A percentile compares a stretch with the other conserved stretches of the same genome.
Conservation (phyloP, 2,329 filamentous ascomycete genomes). For the Fusarium heterosporum region DNA sequence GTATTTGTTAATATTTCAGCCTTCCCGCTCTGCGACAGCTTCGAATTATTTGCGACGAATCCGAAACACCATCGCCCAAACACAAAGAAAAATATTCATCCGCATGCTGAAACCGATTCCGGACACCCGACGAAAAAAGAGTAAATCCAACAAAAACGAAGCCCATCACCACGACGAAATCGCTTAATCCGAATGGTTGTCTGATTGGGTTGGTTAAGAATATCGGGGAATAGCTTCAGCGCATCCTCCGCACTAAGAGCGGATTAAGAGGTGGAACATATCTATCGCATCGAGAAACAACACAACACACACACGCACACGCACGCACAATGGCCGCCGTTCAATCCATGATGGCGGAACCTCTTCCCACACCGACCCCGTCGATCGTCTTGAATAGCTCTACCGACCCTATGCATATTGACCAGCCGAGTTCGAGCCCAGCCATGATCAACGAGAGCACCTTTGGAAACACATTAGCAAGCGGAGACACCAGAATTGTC, state of each 20-base stretch:
- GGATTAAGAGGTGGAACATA: conserved; percentile 19
- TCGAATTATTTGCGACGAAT: conserved; percentile 11
- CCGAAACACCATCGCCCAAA: conserved; percentile 3
- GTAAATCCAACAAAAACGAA: background rate
- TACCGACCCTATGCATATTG: conserved; percentile 51
- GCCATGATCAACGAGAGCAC: conserved; percentile 53
- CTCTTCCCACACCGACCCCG: conserved; percentile 48
- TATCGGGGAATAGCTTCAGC: conserved; percentile 25
- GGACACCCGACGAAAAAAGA: background rate
- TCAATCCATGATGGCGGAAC: conserved; percentile 52
- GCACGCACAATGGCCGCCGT: conserved; percentile 53
- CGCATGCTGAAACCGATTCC: conserved; percentile 8
- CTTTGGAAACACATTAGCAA: conserved; percentile 60
- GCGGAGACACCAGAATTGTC: conserved; percentile 69
- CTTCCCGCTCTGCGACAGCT: background rate
- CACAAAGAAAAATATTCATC: background rate
- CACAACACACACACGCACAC: too few relatives aligned
- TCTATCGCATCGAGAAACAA: conserved; percentile 1
- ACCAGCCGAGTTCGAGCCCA: conserved; percentile 52
- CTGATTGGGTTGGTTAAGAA: conserved; percentile 19
- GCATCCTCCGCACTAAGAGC: conserved; percentile 12
- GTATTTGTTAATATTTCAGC: conserved; percentile 4
- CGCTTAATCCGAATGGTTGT: conserved; percentile 24
- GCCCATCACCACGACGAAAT: conserved; percentile 16
- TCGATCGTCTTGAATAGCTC: conserved; percentile 44